phyloP scores from a whole-genome alignment of 768 basidiomycete species.

The Lactarius vividus region DNA sequence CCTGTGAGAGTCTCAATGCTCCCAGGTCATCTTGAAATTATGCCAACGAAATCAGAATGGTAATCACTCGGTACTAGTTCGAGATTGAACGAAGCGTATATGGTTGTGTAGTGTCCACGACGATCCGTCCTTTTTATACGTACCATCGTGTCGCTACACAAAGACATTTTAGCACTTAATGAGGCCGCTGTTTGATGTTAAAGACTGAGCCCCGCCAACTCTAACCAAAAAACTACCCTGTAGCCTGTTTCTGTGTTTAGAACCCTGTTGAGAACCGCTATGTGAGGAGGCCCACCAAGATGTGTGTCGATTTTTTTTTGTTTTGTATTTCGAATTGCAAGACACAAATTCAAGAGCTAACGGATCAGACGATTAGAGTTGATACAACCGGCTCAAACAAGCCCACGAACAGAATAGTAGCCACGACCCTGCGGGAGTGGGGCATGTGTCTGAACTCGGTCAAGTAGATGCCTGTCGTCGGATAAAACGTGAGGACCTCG shows the following conservation, averaged over 20 bases:
- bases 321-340: background rate
- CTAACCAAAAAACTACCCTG: background rate
- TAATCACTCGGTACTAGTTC: background rate
- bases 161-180: background rate
- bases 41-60: background rate
- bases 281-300: background rate
- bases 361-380: background rate
- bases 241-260: background rate
- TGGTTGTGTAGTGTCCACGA: background rate
- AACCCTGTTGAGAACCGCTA: background rate
- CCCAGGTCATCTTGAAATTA: background rate
- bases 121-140: background rate
- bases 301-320: background rate
- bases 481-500: background rate
- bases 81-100: background rate
- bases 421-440: slow-evolving; percentile 70
- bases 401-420: slow-evolving; percentile 68
- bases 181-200: background rate
- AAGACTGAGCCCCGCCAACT: background rate
- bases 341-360: slow-evolving; percentile 12
- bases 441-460: slow-evolving; percentile 75
- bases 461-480: slow-evolving; percentile 68
- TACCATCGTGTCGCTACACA: background rate
- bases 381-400: background rate
- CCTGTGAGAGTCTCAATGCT: background rate